These are phyloP conservation scores for Paramecium caudatum DNA, from an alignment of 73 alveolate species.

Conservation along the genomic window DNA sequence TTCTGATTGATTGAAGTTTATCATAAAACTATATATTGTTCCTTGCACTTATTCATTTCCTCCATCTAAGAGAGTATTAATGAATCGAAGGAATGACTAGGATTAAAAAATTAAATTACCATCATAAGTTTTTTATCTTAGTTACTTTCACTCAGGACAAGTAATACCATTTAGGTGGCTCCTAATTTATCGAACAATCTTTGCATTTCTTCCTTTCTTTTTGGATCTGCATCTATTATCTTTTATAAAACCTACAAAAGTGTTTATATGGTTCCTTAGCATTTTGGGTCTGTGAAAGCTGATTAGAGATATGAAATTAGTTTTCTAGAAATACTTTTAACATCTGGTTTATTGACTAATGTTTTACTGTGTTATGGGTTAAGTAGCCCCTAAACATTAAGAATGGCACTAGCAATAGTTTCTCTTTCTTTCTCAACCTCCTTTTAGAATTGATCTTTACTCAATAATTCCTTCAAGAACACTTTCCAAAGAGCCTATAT, in stretches of 20 bases:
- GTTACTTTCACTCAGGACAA: slow-evolving; percentile 75
- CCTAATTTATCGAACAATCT: slow-evolving; percentile 74
- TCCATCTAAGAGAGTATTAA: slow-evolving; percentile 73
- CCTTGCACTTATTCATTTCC: slow-evolving; percentile 72
- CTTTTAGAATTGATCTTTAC: neutral
- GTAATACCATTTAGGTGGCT: slow-evolving; percentile 70
- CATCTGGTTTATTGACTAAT: slow-evolving; percentile 56
- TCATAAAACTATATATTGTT: slow-evolving; percentile 71
- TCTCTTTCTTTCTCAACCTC: slow-evolving; percentile 67
- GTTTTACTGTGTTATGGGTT: slow-evolving; percentile 17
- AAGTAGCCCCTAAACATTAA: neutral
- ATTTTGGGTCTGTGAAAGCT: slow-evolving; percentile 52
- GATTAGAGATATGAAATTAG: slow-evolving; percentile 41
- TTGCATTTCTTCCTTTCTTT: slow-evolving; percentile 63
- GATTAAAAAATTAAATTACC: neutral
- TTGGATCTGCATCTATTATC: slow-evolving; percentile 66
- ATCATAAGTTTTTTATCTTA: slow-evolving; percentile 71
- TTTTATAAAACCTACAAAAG: slow-evolving; percentile 17
- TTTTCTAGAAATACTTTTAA: slow-evolving; percentile 50
- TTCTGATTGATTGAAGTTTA: slow-evolving; percentile 71
- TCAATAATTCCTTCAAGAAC: slow-evolving; percentile 36
- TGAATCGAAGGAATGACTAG: slow-evolving; percentile 59
- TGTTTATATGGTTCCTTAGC: slow-evolving; percentile 50
- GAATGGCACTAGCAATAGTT: slow-evolving; percentile 57
- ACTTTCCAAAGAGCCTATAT: neutral